A percentile compares a stretch with the other conserved stretches of the same genome.
phyloP scores from a whole-genome alignment of 2,329 filamentous ascomycete species.

The Pezicula radicicola region DNA sequence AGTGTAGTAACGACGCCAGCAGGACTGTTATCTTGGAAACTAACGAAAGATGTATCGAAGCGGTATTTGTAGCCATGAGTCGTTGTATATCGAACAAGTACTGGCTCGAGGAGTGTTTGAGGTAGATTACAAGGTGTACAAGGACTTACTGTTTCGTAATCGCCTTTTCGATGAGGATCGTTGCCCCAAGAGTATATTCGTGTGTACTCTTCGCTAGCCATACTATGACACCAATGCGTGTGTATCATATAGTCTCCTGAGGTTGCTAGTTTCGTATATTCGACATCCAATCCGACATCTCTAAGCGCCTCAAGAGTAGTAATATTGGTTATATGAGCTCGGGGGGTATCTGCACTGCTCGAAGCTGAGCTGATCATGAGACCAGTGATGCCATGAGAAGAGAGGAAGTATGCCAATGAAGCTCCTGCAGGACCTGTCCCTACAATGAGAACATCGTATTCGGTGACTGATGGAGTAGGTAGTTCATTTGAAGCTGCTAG shows the following conservation, averaged over 20 bases:
- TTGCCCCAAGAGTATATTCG: conserved; percentile 46
- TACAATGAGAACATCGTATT: conserved; percentile 40
- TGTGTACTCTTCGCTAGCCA: conserved; percentile 47
- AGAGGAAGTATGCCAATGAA: conserved; percentile 47
- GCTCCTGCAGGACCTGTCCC: conserved; percentile 50
- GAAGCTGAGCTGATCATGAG: conserved; percentile 46
- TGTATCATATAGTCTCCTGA: conserved; percentile 37
- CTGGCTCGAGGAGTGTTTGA: conserved; percentile 40
- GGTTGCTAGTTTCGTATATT: conserved; percentile 30
- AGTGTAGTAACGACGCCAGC: conserved; percentile 22
- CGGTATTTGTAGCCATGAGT: conserved; percentile 33
- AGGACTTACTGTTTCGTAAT: conserved; percentile 35
- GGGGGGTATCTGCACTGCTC: conserved; percentile 49
- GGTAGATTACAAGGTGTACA: conserved; percentile 37
- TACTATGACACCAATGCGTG: conserved; percentile 45
- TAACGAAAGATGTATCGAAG: conserved; percentile 35
- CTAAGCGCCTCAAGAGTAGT: conserved; percentile 50
- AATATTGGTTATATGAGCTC: conserved; percentile 57
- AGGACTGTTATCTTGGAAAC: conserved; percentile 16
- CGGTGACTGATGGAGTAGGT: not conserved
- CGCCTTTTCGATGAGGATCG: conserved; percentile 37
- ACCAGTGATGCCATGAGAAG: conserved; percentile 45
- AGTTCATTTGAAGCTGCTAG: too few species aligned
- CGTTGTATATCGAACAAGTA: conserved; percentile 36
- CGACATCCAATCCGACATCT: conserved; percentile 42